Conservation (phyloP, 129 eudicot species). For the Lactuca saligna region DNA sequence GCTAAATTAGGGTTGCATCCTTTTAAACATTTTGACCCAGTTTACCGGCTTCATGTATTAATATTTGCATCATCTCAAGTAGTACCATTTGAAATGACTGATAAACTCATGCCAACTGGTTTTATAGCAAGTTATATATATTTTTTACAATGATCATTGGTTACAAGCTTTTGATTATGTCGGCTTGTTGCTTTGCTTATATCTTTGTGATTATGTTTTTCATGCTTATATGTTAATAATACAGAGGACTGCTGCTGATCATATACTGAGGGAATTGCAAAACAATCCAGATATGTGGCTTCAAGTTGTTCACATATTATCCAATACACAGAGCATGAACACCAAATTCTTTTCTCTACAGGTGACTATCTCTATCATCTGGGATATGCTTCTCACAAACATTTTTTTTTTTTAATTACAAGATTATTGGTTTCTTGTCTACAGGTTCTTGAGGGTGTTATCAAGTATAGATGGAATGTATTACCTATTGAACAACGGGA, state of each 20-base stretch:
- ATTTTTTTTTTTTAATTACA: background rate
- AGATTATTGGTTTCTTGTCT: conserved; percentile 6
- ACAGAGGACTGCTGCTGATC: conserved; percentile 97
- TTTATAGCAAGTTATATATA: background rate
- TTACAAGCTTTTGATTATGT: conserved; percentile 10
- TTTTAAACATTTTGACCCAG: background rate
- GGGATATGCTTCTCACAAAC: conserved; percentile 7
- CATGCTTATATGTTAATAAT: conserved; percentile 12
- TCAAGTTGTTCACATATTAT: conserved; percentile 95
- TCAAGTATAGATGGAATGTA: conserved; percentile 97
- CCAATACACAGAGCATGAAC: conserved; percentile 71
- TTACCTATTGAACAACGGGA: conserved; percentile 91
- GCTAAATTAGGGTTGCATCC: background rate
- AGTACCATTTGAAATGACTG: conserved; percentile 16
- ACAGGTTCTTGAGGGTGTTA: conserved; percentile 97
- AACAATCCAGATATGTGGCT: conserved; percentile 98
- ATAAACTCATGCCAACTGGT: background rate
- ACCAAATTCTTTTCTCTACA: conserved; percentile 95
- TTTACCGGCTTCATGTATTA: background rate
- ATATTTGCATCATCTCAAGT: background rate
- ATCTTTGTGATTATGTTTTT: conserved; percentile 11
- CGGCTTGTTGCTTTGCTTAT: conserved; percentile 5
- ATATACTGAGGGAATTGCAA: conserved; percentile 84
- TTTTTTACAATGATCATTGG: background rate
- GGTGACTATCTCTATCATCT: conserved; percentile 42